Percentiles rank a stretch among this genome's conserved stretches.
phyloP scores from a whole-genome alignment of 2,329 filamentous ascomycete species.

The Didymella sp. region DNA sequence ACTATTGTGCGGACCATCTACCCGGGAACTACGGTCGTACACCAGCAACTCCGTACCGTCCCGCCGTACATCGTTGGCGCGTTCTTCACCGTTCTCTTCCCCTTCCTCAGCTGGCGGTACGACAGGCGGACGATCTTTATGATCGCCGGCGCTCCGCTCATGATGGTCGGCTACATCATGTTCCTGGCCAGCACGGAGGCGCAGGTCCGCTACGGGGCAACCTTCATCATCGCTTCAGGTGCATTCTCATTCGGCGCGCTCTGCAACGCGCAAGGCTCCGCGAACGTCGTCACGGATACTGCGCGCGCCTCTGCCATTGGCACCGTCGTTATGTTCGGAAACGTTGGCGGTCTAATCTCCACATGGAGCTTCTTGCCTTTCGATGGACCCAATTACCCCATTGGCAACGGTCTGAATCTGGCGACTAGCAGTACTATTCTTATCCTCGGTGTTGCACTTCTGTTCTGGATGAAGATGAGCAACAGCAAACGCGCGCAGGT shows the following conservation, averaged over 20 bases:
- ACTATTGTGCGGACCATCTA: constrained; percentile 76
- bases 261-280: constrained; percentile 70
- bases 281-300: constrained; percentile 75
- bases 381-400: constrained; percentile 71
- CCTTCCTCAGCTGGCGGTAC: constrained; percentile 66
- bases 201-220: constrained; percentile 70
- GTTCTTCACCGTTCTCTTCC: constrained; percentile 69
- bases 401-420: constrained; percentile 75
- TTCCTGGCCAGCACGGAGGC: constrained; percentile 64
- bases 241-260: constrained; percentile 70
- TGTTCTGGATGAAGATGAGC: constrained; percentile 68
- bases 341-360: constrained; percentile 71
- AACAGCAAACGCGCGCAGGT: constrained; percentile 65
- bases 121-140: constrained; percentile 69
- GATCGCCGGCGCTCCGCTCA: constrained; percentile 65
- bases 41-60: constrained; percentile 73
- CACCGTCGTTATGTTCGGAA: constrained; percentile 74
- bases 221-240: constrained; percentile 71
- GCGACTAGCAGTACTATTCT: constrained; percentile 66
- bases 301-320: constrained; percentile 71
- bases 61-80: constrained; percentile 74
- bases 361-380: constrained; percentile 70
- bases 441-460: constrained; percentile 57
- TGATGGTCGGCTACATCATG: constrained; percentile 73
- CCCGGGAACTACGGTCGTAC: constrained; percentile 62